Conservation (phyloP, 805 yeast species). For the Metschnikowia anglica region DNA sequence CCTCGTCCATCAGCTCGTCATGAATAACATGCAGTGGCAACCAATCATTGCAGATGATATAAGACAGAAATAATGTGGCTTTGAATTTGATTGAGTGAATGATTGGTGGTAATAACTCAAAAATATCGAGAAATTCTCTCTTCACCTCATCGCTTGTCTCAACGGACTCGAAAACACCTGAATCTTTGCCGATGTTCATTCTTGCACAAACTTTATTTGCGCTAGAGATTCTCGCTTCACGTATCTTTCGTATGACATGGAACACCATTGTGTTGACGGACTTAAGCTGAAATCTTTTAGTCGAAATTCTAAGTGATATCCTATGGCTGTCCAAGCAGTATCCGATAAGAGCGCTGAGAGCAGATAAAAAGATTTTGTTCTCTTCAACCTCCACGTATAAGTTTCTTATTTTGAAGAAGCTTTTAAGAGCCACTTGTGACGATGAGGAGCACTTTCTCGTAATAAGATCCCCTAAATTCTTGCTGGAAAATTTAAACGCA, state of each 20-base stretch:
- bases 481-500: constrained; percentile 30
- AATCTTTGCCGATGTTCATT: constrained; percentile 3
- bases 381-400: constrained; percentile 32
- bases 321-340: constrained; percentile 27
- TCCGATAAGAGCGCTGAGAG: constrained; percentile 26
- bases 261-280: constrained; percentile 41
- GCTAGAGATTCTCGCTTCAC: constrained; percentile 29
- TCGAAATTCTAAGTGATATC: constrained; percentile 24
- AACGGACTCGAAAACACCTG: not conserved
- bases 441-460: constrained; percentile 4
- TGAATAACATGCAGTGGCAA: constrained; percentile 33
- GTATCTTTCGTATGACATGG: constrained; percentile 32
- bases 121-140: constrained; percentile 25
- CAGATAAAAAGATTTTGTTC: constrained; percentile 29
- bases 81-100: constrained; percentile 28
- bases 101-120: constrained; percentile 31
- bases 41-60: constrained; percentile 41
- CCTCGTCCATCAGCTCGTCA: constrained; percentile 25
- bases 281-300: constrained; percentile 29
- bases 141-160: not conserved
- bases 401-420: constrained; percentile 32
- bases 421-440: constrained; percentile 17
- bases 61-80: constrained; percentile 30
- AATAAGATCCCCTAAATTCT: constrained; percentile 19
- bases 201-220: constrained; percentile 29